Evolutionary conservation across 2,329 filamentous ascomycete genomes (phyloP), one percentile per base, ranked within the genome.

Genomic region (Aspergillus oerlinghausenensis): DNA sequence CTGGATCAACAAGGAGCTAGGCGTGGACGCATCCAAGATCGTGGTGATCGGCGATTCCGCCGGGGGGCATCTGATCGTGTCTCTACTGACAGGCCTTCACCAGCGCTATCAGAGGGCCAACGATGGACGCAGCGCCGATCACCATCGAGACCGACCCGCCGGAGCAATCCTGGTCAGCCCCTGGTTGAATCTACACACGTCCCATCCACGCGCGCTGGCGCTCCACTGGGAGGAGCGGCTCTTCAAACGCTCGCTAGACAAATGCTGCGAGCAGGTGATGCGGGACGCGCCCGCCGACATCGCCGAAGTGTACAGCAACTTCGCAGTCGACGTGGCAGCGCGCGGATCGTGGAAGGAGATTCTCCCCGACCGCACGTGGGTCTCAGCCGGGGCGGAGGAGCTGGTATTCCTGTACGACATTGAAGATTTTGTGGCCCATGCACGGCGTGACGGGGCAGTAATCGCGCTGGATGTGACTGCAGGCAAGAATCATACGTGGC

Each of bases 191-290:
- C 56, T 62, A 23, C 42, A 55, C 11, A 55, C 59, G 3, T 57
- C 54, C 3, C 59, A 60, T 32, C 60, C 59, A 1, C 42, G 50
- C 17, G 35, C 53, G 1, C 23, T 57, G 7, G 50, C 51, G 1
- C 51, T 61, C 0, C 51, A 58, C 26, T 58, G 56, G 59, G 59
- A 61, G 52, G 55, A 61, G 19, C 38, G 60, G n/a, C 55, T 63
- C 2, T 60, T 58, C 49, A 62, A 60, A 47, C 19, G 40, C 23
- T 55, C 52, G 1, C 57, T 60, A 11, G 58, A 62, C 29, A 52
- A 38, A 28, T 54, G 51, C 40, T 56, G 55, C 35, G 35, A 49
- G 23, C 51, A 42, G 53, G 49, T 60, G 8, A 21, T 61, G 23
- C 48, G 49, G 11, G 53, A 49, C 11, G 19, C 51, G 1, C 49